Evolutionary conservation across 164 flowering plant species (phyloP).

Genomic region (Houttuynia cordata): DNA sequence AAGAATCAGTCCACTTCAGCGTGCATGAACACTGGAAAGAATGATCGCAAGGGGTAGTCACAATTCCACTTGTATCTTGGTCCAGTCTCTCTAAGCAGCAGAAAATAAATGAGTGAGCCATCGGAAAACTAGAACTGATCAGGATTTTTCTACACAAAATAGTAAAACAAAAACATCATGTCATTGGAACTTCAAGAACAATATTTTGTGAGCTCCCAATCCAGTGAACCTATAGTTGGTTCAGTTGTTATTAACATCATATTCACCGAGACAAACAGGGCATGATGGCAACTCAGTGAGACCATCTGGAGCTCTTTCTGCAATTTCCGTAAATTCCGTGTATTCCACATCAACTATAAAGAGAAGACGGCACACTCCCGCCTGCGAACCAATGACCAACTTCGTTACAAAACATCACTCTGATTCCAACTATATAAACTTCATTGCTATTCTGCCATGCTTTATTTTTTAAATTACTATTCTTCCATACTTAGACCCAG

Average conservation of each 20-base stretch:
- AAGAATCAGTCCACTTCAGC: constrained; percentile 78
- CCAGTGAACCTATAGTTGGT: too few relatives aligned
- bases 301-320: constrained; percentile 53
- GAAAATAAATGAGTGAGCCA: constrained; percentile 1
- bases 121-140: too few relatives aligned
- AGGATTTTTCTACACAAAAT: background rate
- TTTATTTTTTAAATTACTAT: too few relatives aligned
- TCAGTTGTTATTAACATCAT: too few relatives aligned
- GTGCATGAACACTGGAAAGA: constrained; percentile 87
- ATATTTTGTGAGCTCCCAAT: too few relatives aligned
- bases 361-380: constrained; percentile 74
- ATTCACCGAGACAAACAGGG: constrained; percentile 86
- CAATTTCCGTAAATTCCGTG: constrained; percentile 44
- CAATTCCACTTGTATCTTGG: constrained; percentile 86
- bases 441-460: too few relatives aligned
- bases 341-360: constrained; percentile 46
- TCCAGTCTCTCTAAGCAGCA: constrained; percentile 70
- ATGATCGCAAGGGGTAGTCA: constrained; percentile 76
- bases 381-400: constrained; percentile 22
- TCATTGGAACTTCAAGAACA: background rate
- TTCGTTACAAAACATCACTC: background rate
- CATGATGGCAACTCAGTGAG: constrained; percentile 82
- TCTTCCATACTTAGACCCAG: too few relatives aligned
- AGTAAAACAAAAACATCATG: background rate
- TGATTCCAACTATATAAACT: too few relatives aligned